Conservation (phyloP, 1,284 basidiomycete species). For the Trametes versicolor region DNA sequence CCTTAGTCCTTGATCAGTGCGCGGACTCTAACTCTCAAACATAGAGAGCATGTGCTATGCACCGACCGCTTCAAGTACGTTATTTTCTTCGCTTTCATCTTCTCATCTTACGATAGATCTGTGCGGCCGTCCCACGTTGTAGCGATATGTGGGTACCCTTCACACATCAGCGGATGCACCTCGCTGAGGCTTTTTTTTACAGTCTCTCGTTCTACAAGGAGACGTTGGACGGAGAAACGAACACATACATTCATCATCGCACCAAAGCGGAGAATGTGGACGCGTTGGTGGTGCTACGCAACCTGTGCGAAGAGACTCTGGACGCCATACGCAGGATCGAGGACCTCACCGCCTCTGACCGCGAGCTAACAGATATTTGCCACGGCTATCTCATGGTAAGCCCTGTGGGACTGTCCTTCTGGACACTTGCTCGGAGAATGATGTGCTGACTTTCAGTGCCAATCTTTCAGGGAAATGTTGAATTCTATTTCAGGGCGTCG, state of each 20-base stretch:
- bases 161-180: neutral
- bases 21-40: neutral
- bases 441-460: no score
- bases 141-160: slow-evolving; percentile 20
- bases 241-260: slow-evolving; percentile 17
- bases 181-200: no score
- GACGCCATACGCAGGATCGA: slow-evolving; percentile 5
- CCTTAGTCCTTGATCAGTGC: neutral
- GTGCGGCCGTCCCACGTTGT: neutral
- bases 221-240: slow-evolving; percentile 16
- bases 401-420: neutral
- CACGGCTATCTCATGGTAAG: neutral
- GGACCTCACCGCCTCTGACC: neutral
- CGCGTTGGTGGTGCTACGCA: neutral
- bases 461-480: no score
- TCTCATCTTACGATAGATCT: neutral
- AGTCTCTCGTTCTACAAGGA: slow-evolving; percentile 28
- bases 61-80: slow-evolving; percentile 18
- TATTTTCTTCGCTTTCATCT: no score
- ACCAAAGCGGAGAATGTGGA: slow-evolving; percentile 1
- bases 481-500: no score
- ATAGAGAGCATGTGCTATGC: slow-evolving; percentile 6
- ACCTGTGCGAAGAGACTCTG: slow-evolving; percentile 9
- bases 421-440: no score
- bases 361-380: neutral